These are phyloP conservation scores for Botryotinia convoluta DNA, from an alignment of 2,329 filamentous ascomycete species.

Conservation along the genomic window DNA sequence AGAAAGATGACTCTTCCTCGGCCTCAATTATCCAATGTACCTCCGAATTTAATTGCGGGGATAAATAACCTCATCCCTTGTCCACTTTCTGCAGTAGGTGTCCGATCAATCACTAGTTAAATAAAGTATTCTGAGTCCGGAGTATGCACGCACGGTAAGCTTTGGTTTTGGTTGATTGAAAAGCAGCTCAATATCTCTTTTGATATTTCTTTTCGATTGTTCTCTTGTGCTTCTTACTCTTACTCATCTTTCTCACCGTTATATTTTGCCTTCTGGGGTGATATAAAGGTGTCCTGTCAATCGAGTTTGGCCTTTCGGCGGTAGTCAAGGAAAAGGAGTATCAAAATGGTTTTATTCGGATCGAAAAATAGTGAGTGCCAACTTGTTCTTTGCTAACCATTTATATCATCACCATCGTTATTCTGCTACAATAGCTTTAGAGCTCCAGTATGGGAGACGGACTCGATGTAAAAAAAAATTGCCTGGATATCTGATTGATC, in stretches of 20 bases:
- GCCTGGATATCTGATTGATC: neutral
- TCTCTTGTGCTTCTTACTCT: neutral
- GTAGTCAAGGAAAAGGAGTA: neutral
- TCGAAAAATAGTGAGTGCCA: constrained; percentile 12
- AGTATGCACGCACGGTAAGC: neutral
- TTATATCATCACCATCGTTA: neutral
- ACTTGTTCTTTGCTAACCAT: neutral
- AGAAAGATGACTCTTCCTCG: constrained; percentile 2
- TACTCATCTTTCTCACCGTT: neutral
- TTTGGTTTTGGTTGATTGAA: constrained; percentile 1
- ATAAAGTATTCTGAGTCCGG: neutral
- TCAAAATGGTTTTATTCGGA: constrained; percentile 4
- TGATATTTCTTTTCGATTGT: neutral
- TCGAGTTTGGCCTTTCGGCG: constrained; percentile 6
- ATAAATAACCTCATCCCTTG: constrained; percentile 9
- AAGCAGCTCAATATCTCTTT: neutral
- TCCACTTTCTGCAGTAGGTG: neutral
- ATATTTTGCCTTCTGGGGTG: neutral
- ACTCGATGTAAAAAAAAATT: neutral
- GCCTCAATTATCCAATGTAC: neutral
- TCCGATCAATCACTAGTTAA: constrained; percentile 13
- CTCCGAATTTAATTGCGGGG: constrained; percentile 3
- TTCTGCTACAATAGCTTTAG: neutral
- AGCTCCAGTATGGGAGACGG: neutral
- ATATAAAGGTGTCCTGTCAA: neutral